phyloP scores from a whole-genome alignment of 768 basidiomycete genomes.

The Boletus sp. region DNA sequence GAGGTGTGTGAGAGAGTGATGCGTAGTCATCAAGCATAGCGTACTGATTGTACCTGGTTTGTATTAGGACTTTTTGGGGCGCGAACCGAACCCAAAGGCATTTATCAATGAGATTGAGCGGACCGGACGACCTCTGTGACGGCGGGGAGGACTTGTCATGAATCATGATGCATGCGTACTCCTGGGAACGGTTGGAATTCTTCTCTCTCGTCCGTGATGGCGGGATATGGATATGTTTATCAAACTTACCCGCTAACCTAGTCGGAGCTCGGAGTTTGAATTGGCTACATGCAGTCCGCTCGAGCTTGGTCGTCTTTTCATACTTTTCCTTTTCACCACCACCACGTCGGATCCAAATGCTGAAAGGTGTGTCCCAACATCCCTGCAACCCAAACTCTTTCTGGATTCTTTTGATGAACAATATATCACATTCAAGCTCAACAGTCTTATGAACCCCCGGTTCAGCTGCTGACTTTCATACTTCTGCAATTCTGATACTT shows the following conservation, averaged over 20 bases:
- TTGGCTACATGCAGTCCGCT: background rate
- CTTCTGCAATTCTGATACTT: slow-evolving; percentile 44
- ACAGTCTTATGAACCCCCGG: slow-evolving; percentile 41
- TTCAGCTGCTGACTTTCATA: slow-evolving; percentile 41
- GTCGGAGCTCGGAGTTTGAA: slow-evolving; percentile 9
- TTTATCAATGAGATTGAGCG: slow-evolving; percentile 63
- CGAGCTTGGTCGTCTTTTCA: no score
- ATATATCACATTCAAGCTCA: slow-evolving; percentile 46
- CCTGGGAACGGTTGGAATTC: background rate
- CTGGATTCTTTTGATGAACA: slow-evolving; percentile 33
- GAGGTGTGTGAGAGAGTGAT: slow-evolving; percentile 41
- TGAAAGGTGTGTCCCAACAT: background rate
- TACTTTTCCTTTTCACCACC: background rate
- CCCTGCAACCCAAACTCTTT: background rate
- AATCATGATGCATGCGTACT: background rate
- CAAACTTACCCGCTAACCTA: no score
- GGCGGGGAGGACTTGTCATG: background rate
- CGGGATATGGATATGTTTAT: no score
- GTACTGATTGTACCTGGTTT: background rate
- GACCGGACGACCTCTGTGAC: slow-evolving; percentile 31
- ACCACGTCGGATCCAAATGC: background rate
- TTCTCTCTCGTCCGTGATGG: background rate
- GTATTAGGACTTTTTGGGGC: slow-evolving; percentile 69
- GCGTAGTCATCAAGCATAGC: no score
- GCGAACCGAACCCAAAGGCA: slow-evolving; percentile 69